phyloP scores from a whole-genome alignment of 768 basidiomycete species.

The Suillus americanus region DNA sequence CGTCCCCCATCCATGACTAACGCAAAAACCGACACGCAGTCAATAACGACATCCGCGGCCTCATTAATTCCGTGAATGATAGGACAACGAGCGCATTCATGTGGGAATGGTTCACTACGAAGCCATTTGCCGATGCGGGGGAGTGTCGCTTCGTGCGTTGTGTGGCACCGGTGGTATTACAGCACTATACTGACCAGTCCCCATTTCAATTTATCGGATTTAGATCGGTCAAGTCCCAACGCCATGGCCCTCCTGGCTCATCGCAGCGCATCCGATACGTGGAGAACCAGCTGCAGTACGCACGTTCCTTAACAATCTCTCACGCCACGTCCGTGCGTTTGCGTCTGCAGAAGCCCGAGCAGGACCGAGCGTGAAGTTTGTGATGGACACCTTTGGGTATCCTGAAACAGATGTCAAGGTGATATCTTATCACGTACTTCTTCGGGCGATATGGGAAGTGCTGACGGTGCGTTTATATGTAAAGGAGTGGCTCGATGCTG shows the following conservation, averaged over 20 bases:
- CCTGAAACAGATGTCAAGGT: constrained; percentile 80
- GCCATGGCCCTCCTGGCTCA: constrained; percentile 97
- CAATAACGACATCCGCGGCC: constrained; percentile 76
- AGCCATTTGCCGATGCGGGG: constrained; percentile 76
- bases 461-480: constrained; percentile 1
- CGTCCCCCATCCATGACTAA: not conserved
- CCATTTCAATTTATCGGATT: not conserved
- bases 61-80: constrained; percentile 86
- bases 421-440: constrained; percentile 1
- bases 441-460: not conserved
- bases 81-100: constrained; percentile 88
- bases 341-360: constrained; percentile 55
- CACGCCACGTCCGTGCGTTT: constrained; percentile 67
- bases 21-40: constrained; percentile 39
- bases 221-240: constrained; percentile 86
- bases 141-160: constrained; percentile 79
- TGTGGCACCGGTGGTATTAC: not conserved
- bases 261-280: constrained; percentile 79
- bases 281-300: constrained; percentile 49
- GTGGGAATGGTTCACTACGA: constrained; percentile 94
- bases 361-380: constrained; percentile 67
- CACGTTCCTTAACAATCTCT: constrained; percentile 63
- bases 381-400: constrained; percentile 79
- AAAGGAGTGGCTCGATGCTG: constrained; percentile 84
- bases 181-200: not conserved